phyloP scores from a whole-genome alignment of 257 asterid species.

The Fraxinus cuspidata region DNA sequence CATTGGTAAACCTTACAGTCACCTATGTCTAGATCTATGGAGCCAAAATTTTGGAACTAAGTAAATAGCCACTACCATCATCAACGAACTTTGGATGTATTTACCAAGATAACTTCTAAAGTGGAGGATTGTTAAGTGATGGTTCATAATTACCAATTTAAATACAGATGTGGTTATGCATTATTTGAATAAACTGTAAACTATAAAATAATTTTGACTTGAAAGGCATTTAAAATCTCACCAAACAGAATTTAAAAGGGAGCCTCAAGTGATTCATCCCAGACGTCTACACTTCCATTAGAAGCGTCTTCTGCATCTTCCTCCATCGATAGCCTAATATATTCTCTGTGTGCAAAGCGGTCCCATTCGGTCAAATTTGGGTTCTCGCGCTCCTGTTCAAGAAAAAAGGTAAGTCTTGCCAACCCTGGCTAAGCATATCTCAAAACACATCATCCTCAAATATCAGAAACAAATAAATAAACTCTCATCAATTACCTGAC shows the following conservation, averaged over 20 bases:
- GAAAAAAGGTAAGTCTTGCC: slow-evolving; percentile 9
- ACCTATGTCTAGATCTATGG: neutral
- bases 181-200: neutral
- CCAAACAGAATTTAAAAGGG: slow-evolving; percentile 77
- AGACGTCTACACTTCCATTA: slow-evolving; percentile 98
- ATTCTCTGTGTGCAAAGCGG: slow-evolving; percentile 98
- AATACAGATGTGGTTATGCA: neutral
- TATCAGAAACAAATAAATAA: neutral
- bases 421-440: slow-evolving; percentile 15
- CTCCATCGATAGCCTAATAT: slow-evolving; percentile 99
- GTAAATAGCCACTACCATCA: neutral
- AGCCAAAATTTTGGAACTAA: neutral
- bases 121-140: neutral
- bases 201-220: slow-evolving; percentile 16
- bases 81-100: neutral
- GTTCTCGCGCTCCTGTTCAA: slow-evolving; percentile 94
- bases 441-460: slow-evolving; percentile 9
- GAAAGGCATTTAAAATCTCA: slow-evolving; percentile 30
- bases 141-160: no score
- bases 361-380: slow-evolving; percentile 99
- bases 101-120: neutral
- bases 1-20: neutral
- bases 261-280: slow-evolving; percentile 99
- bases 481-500: slow-evolving; percentile 64
- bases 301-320: slow-evolving; percentile 99